These are phyloP conservation scores for Aureobasidium mangrovei DNA, from an alignment of 2,329 filamentous ascomycete genomes.

Conservation along the genomic window DNA sequence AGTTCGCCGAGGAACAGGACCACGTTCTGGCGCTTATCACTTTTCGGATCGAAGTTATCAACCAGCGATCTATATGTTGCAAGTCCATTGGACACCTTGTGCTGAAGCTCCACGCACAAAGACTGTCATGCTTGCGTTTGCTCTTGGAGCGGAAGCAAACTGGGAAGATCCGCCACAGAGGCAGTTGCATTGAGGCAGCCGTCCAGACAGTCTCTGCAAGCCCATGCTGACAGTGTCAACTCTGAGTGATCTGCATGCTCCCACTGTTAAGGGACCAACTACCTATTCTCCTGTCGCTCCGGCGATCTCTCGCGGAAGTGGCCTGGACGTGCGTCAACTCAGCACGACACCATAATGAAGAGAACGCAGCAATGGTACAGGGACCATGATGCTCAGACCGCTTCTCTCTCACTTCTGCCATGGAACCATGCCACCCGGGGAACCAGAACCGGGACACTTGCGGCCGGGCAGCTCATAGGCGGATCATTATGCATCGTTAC, in stretches of 20 bases:
- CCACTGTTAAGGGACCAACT: too few relatives aligned
- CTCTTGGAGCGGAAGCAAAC: neutral
- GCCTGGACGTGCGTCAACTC: neutral
- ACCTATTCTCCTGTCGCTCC: too few relatives aligned
- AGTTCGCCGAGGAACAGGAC: too few relatives aligned
- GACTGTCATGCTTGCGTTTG: neutral
- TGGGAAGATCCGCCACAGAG: too few relatives aligned
- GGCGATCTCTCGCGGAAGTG: too few relatives aligned
- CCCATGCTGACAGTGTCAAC: neutral
- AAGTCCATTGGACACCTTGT: neutral
- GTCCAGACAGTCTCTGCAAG: too few relatives aligned
- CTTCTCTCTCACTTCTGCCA: neutral
- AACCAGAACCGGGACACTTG: neutral
- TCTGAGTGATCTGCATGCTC: too few relatives aligned
- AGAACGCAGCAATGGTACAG: neutral
- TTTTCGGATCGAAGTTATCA: neutral
- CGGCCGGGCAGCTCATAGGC: neutral
- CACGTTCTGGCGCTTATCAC: too few relatives aligned
- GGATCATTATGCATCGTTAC: neutral
- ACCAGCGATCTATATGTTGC: neutral
- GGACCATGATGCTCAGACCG: neutral
- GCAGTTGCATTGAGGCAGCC: neutral
- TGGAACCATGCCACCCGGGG: neutral
- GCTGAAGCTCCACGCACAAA: neutral
- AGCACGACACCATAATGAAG: neutral